These are phyloP conservation scores for Danielia reshetovae DNA, from an alignment of 805 yeast species.

Conservation along the genomic window DNA sequence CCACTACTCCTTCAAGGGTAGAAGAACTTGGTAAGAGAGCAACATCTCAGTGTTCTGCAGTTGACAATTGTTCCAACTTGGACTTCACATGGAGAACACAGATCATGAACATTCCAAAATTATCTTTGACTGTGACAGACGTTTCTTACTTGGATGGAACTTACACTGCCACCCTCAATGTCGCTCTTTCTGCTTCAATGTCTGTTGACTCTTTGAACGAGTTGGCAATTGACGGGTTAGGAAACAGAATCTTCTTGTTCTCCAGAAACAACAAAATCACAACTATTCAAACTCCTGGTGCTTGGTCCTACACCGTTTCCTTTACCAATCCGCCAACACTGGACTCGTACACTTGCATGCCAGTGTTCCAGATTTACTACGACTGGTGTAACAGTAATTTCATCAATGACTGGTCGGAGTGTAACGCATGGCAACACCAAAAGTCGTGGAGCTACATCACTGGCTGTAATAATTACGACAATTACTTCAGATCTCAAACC, in stretches of 20 bases:
- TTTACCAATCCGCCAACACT: background rate
- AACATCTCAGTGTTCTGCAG: no score
- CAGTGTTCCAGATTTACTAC: constrained; percentile 1
- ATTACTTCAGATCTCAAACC: background rate
- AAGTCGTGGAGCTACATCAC: background rate
- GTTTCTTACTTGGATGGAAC: constrained; percentile 1
- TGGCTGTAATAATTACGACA: constrained; percentile 1
- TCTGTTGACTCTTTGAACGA: background rate
- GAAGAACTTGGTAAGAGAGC: no score
- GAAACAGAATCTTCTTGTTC: background rate
- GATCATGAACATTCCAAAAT: background rate
- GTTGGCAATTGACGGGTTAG: background rate
- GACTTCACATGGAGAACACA: background rate
- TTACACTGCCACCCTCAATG: constrained; percentile 1
- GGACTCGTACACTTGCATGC: constrained; percentile 1
- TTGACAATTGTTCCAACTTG: background rate
- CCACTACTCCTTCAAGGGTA: no score
- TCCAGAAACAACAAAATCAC: background rate
- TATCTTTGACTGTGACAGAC: background rate
- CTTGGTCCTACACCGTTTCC: constrained; percentile 1
- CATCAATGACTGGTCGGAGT: background rate
- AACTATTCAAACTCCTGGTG: background rate
- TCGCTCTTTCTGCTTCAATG: background rate
- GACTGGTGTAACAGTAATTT: constrained; percentile 1
- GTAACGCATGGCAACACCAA: background rate